Evolutionary conservation across 345 rosid genomes (phyloP).

Genomic region (Eucalyptus sp.): DNA sequence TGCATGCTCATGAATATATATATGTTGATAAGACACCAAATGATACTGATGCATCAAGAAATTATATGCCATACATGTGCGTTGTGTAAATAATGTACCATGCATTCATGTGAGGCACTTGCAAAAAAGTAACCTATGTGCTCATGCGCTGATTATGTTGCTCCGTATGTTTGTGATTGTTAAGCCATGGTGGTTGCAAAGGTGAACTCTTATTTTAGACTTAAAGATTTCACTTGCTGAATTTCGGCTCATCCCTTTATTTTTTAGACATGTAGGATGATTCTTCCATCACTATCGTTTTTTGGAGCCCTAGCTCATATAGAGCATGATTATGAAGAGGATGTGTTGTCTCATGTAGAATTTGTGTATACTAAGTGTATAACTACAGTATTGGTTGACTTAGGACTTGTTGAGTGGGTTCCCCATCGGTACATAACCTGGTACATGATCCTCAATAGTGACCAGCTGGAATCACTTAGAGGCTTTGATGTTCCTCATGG

Average conservation of each 20-base stretch:
- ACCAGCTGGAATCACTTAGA: neutral
- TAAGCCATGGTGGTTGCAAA: neutral
- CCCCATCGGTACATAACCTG: fast-evolving
- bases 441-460: neutral
- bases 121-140: neutral
- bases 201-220: neutral
- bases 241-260: neutral
- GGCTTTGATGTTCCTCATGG: neutral
- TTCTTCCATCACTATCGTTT: fast-evolving
- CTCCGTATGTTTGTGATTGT: neutral
- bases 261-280: neutral
- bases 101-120: neutral
- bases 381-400: no score
- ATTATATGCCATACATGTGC: neutral
- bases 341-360: neutral
- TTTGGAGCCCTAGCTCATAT: neutral
- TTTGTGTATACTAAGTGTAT: no score
- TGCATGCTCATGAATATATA: no score
- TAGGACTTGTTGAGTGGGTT: neutral
- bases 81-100: no score
- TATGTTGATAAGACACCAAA: no score
- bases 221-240: neutral
- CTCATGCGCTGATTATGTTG: neutral
- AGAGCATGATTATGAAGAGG: neutral
- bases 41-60: no score